Percentiles rank a stretch among this genome's conserved stretches.
phyloP scores from a whole-genome alignment of 495 filamentous ascomycete species.

The Halenospora varia region DNA sequence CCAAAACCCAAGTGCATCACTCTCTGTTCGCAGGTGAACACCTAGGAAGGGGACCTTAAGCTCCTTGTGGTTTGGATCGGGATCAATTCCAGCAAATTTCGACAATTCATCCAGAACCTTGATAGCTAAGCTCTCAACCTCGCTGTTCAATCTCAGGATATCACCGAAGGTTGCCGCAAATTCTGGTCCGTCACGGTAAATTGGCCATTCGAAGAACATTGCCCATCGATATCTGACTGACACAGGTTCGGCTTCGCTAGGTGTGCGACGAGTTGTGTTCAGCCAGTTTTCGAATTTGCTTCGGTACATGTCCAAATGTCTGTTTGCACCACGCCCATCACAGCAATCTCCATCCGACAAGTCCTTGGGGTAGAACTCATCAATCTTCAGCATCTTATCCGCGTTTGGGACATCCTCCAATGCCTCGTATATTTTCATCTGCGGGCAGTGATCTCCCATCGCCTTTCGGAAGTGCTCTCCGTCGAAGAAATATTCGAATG shows the following conservation, averaged over 20 bases:
- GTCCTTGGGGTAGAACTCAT: conserved; percentile 37
- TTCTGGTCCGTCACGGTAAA: conserved; percentile 22
- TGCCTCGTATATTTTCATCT: conserved; percentile 34
- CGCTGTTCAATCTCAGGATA: conserved; percentile 28
- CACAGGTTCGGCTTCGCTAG: conserved; percentile 4
- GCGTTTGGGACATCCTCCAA: conserved; percentile 36
- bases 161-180: conserved; percentile 24
- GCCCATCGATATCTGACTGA: conserved; percentile 37
- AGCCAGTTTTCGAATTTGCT: conserved; percentile 21
- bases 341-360: conserved; percentile 36
- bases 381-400: conserved; percentile 22
- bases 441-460: conserved; percentile 25
- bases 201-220: conserved; percentile 23
- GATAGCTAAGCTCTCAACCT: conserved; percentile 14
- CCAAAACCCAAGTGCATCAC: conserved; percentile 20
- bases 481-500: conserved; percentile 23
- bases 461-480: conserved; percentile 15
- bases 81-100: conserved; percentile 12
- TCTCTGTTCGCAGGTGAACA: conserved; percentile 23
- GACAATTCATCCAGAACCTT: conserved; percentile 9
- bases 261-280: not conserved
- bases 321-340: conserved; percentile 39
- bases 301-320: conserved; percentile 40
- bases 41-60: conserved; percentile 21
- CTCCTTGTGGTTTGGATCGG: conserved; percentile 1